Evolutionary conservation across 495 filamentous ascomycete species (phyloP).

Genomic region (Tuber brumale): DNA sequence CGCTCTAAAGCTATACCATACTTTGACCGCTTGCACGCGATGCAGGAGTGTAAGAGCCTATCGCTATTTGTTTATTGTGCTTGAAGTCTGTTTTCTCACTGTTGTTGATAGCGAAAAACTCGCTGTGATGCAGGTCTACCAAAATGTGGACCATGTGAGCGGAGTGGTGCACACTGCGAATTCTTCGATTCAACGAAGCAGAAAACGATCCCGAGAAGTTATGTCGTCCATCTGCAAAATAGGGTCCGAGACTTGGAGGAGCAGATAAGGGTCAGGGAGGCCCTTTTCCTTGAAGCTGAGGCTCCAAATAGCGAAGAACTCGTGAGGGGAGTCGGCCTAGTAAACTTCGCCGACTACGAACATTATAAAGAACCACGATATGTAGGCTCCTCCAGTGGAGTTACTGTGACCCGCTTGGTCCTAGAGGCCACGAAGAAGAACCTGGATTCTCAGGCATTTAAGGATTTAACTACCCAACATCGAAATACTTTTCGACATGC

Average conservation of each 20-base stretch:
- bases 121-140: conserved; percentile 87
- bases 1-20: conserved; percentile 64
- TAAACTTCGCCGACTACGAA: conserved; percentile 64
- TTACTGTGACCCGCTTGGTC: conserved; percentile 84
- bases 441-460: conserved; percentile 57
- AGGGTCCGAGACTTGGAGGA: conserved; percentile 70
- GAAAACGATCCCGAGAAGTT: conserved; percentile 68
- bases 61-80: conserved; percentile 11
- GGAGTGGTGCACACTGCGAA: conserved; percentile 79
- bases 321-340: conserved; percentile 72
- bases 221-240: conserved; percentile 81
- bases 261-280: conserved; percentile 57
- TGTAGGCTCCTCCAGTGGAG: conserved; percentile 84
- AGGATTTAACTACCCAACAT: conserved; percentile 55
- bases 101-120: conserved; percentile 67
- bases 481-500: conserved; percentile 40
- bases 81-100: conserved; percentile 29
- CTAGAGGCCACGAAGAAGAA: conserved; percentile 79
- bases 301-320: conserved; percentile 68
- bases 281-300: conserved; percentile 56
- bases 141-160: conserved; percentile 84
- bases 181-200: conserved; percentile 83
- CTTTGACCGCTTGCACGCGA: conserved; percentile 77
- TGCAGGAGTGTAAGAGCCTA: conserved; percentile 66
- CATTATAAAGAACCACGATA: conserved; percentile 65